Percentiles rank a stretch among this genome's conserved stretches.
phyloP scores from a whole-genome alignment of 257 asterid species.

The Solanum megistacrolobum region DNA sequence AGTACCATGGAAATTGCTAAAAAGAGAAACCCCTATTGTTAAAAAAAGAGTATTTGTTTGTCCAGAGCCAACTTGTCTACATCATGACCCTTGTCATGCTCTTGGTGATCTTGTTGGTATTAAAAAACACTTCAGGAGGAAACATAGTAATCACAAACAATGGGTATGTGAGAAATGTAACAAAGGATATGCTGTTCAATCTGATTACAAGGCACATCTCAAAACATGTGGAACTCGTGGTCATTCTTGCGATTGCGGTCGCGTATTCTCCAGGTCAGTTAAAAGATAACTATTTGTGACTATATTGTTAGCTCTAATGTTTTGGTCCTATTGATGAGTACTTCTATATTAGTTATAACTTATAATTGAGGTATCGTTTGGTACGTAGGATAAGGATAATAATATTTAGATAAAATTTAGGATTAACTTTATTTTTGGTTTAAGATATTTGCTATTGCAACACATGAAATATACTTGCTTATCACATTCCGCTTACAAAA shows the following conservation, averaged over 20 bases:
- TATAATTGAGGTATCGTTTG: background rate
- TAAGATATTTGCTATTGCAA: background rate
- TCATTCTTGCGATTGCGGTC: conserved; percentile 65
- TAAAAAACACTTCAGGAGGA: conserved; percentile 60
- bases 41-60: conserved; percentile 59
- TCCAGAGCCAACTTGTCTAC: conserved; percentile 67
- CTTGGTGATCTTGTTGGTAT: conserved; percentile 71
- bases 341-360: background rate
- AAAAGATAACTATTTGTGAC: background rate
- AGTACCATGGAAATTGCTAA: conserved; percentile 20
- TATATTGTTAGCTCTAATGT: background rate
- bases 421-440: too few relatives aligned
- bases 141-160: conserved; percentile 56
- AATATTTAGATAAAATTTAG: background rate
- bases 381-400: background rate
- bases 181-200: conserved; percentile 64
- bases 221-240: conserved; percentile 73
- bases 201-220: conserved; percentile 64
- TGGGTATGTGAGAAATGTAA: conserved; percentile 63
- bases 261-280: conserved; percentile 45
- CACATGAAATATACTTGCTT: background rate
- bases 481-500: background rate
- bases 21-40: conserved; percentile 37
- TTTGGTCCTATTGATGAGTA: background rate
- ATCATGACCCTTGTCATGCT: conserved; percentile 70